Evolutionary conservation across 345 rosid species (phyloP).

Genomic region (Acer campestre): DNA sequence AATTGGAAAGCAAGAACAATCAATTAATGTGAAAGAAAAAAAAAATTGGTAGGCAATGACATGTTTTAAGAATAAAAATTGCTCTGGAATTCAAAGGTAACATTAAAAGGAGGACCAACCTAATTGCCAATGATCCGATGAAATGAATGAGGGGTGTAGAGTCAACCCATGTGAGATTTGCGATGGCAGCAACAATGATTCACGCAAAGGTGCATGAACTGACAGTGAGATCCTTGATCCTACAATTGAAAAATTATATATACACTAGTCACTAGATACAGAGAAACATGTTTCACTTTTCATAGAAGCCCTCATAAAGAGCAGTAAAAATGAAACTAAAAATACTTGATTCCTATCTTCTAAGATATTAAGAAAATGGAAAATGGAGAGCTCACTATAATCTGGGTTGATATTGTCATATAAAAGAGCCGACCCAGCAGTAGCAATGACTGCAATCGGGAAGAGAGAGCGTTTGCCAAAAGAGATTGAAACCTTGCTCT

Average conservation of each 20-base stretch:
- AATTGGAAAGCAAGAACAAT: background rate
- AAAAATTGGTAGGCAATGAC: background rate
- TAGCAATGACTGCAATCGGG: slow-evolving; percentile 43
- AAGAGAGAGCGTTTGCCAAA: slow-evolving; percentile 30
- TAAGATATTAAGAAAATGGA: background rate
- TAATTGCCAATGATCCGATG: slow-evolving; percentile 30
- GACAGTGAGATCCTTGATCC: slow-evolving; percentile 45
- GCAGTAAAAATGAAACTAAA: background rate
- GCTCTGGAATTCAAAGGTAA: background rate
- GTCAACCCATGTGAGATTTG: slow-evolving; percentile 12
- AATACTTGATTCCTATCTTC: too few species aligned
- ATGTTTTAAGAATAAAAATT: background rate
- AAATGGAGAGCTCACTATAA: slow-evolving; percentile 37
- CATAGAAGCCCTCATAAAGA: background rate
- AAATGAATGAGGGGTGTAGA: slow-evolving; percentile 21
- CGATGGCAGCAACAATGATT: slow-evolving; percentile 25
- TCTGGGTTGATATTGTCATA: slow-evolving; percentile 30
- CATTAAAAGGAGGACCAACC: slow-evolving; percentile 36
- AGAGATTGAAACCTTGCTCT: slow-evolving; percentile 45
- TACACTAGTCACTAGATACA: background rate
- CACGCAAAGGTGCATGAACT: slow-evolving; percentile 34
- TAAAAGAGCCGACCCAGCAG: slow-evolving; percentile 47
- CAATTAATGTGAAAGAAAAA: background rate
- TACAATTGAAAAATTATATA: slow-evolving; percentile 17
- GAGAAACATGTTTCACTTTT: background rate